Evolutionary conservation across 148 eudicot genomes (phyloP).

Genomic region (Linanthus parryae): DNA sequence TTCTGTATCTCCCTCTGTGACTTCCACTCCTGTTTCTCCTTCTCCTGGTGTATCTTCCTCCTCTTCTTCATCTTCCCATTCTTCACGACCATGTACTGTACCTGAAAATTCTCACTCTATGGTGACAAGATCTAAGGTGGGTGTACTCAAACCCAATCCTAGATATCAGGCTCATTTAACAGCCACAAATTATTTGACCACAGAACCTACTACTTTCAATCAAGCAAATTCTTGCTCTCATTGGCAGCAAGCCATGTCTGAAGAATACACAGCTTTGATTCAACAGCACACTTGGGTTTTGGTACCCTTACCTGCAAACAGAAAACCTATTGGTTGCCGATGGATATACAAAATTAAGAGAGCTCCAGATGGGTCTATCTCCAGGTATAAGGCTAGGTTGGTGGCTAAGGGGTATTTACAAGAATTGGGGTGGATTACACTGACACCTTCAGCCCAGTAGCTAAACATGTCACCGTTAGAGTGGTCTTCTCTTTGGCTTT

Average conservation of each 20-base stretch:
- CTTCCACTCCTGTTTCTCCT: background rate
- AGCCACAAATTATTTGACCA: background rate
- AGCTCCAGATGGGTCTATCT: background rate
- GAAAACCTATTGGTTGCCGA: background rate
- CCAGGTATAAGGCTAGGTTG: background rate
- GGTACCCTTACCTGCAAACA: background rate
- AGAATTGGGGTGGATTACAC: background rate
- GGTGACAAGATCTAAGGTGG: no score
- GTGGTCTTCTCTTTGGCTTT: background rate
- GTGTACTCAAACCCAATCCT: no score
- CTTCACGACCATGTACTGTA: no score
- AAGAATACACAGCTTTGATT: background rate
- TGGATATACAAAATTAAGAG: background rate
- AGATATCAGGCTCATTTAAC: no score
- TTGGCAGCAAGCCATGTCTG: background rate
- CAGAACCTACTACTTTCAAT: background rate
- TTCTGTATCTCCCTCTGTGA: background rate
- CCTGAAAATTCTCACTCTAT: no score
- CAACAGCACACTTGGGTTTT: background rate
- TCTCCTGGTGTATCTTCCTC: background rate
- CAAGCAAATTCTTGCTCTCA: background rate
- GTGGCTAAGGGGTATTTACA: background rate
- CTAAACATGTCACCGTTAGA: background rate
- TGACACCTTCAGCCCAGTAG: background rate
- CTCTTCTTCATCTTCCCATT: no score